Evolutionary conservation across 352 stramenopile species (phyloP).

Genomic region (Pythium sukuiense): DNA sequence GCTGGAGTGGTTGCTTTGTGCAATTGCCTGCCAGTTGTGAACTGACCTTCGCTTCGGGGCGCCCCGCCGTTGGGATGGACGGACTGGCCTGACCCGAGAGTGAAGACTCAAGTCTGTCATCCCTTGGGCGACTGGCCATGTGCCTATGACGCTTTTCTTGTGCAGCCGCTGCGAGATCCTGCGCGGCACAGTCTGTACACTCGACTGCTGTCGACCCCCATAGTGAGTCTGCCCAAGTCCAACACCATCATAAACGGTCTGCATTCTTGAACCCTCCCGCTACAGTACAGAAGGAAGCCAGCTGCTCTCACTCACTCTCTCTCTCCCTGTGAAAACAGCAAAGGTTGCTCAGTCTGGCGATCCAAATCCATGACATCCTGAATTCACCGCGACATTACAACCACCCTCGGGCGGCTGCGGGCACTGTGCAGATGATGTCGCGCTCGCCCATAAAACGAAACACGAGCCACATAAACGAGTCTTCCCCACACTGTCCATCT

Average conservation of each 20-base stretch:
- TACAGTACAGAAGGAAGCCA: not conserved
- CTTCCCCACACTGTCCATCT: not conserved
- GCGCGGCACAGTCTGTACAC: not conserved
- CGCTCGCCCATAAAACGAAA: not conserved
- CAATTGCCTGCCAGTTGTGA: slow-evolving; percentile 18
- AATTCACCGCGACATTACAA: slow-evolving; percentile 3
- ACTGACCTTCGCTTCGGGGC: slow-evolving; percentile 9
- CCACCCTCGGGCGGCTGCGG: not conserved
- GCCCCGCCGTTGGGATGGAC: not conserved
- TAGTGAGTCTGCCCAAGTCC: slow-evolving; percentile 1
- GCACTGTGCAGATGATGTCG: not conserved
- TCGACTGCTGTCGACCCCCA: slow-evolving; percentile 1
- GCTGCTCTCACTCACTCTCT: not conserved
- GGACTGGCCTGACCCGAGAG: not conserved
- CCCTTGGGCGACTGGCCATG: slow-evolving; percentile 2
- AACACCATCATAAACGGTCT: not conserved
- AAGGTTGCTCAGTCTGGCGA: slow-evolving; percentile 1
- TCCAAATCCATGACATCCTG: not conserved
- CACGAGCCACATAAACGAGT: not conserved
- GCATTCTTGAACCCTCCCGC: slow-evolving; percentile 3
- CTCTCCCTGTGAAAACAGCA: not conserved
- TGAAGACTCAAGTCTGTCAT: not conserved
- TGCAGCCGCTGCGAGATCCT: slow-evolving; percentile 1
- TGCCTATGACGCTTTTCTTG: slow-evolving; percentile 10
- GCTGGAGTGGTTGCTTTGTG: not conserved